phyloP scores from a whole-genome alignment of 176 grass and related monocot genomes.

The Cenchrus americanus region DNA sequence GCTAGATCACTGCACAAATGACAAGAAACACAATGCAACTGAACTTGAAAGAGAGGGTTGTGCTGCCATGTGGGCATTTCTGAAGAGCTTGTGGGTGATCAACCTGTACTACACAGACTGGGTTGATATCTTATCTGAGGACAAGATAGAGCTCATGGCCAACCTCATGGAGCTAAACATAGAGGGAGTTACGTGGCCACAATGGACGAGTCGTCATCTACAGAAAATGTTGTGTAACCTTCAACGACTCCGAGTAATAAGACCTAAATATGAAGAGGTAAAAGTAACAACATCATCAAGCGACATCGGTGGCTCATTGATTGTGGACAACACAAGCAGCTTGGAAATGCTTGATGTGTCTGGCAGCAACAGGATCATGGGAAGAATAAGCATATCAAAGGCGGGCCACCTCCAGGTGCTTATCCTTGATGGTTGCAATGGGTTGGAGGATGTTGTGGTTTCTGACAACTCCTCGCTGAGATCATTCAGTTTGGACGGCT shows the following conservation, averaged over 20 bases:
- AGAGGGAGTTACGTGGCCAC: not conserved
- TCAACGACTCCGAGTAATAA: not conserved
- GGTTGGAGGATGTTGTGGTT: not conserved
- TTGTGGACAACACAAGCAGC: not conserved
- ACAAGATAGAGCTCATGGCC: too few species aligned
- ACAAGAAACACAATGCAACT: not conserved
- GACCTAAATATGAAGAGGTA: not conserved
- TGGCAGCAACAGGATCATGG: not conserved
- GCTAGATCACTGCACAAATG: not conserved
- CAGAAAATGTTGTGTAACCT: not conserved
- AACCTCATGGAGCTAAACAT: too few species aligned
- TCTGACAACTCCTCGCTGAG: not conserved
- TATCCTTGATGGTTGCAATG: conserved; percentile 1
- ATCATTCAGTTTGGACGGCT: not conserved
- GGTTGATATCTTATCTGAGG: too few species aligned
- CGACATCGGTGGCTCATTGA: not conserved
- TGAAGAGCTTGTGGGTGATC: not conserved
- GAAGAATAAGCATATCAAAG: not conserved
- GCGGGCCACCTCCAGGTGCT: not conserved
- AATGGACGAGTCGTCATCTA: not conserved
- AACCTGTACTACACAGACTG: not conserved
- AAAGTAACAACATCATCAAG: not conserved
- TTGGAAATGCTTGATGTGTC: not conserved
- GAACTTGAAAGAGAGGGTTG: not conserved
- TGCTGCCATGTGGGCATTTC: not conserved